These are phyloP conservation scores for Dryadomyces quercus-mongolicae DNA, from an alignment of 2,329 filamentous ascomycete species.

Conservation along the genomic window DNA sequence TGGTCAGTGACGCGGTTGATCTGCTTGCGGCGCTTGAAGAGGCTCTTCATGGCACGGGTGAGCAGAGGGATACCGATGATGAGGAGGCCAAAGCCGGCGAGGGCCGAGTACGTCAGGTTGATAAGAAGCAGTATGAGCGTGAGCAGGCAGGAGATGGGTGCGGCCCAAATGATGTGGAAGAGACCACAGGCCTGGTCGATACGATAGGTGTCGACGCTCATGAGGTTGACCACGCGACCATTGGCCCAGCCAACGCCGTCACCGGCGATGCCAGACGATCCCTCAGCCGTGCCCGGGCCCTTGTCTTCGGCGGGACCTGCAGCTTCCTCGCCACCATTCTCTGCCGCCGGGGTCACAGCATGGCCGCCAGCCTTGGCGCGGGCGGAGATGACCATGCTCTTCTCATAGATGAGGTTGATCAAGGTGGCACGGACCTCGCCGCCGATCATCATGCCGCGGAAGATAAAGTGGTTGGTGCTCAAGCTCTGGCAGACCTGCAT, in stretches of 20 bases:
- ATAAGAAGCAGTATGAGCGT: slow-evolving; percentile 70
- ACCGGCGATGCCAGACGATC: slow-evolving; percentile 31
- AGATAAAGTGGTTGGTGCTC: slow-evolving; percentile 83
- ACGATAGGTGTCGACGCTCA: slow-evolving; percentile 92
- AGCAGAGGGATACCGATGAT: slow-evolving; percentile 67
- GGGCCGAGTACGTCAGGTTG: slow-evolving; percentile 81
- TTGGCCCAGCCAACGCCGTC: slow-evolving; percentile 84
- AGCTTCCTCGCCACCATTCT: slow-evolving; percentile 8
- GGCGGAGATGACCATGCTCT: slow-evolving; percentile 79
- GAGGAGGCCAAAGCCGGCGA: slow-evolving; percentile 77
- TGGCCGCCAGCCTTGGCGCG: slow-evolving; percentile 73
- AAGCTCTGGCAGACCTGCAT: slow-evolving; percentile 81
- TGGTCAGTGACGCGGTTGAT: slow-evolving; percentile 96
- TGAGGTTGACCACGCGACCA: slow-evolving; percentile 80
- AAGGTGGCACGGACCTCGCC: slow-evolving; percentile 71
- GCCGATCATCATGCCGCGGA: slow-evolving; percentile 81
- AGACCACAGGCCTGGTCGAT: slow-evolving; percentile 79
- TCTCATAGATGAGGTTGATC: slow-evolving; percentile 82
- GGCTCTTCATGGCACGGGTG: slow-evolving; percentile 60
- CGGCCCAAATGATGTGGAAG: slow-evolving; percentile 86
- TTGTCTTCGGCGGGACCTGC: not conserved
- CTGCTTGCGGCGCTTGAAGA: slow-evolving; percentile 60
- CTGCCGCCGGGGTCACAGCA: slow-evolving; percentile 18
- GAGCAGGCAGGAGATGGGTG: slow-evolving; percentile 65
- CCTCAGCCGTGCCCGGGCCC: slow-evolving; percentile 13